Conservation (phyloP, 495 filamentous ascomycete species). For the Tuber indicum region DNA sequence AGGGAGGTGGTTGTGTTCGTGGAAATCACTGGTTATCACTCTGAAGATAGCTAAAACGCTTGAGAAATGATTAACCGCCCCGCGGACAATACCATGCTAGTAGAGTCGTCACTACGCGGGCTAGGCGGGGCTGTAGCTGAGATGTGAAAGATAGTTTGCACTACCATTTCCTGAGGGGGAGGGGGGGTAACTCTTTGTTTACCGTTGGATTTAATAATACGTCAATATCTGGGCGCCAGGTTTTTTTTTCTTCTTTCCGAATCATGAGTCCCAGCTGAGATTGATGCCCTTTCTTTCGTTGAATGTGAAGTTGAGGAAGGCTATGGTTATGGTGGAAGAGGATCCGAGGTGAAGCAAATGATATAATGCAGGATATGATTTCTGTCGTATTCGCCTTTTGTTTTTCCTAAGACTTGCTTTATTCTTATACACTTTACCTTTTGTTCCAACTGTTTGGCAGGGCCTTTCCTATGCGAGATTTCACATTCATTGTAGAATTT, state of each 20-base stretch:
- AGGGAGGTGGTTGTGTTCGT: not conserved
- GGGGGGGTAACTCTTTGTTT: not conserved
- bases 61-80: not conserved
- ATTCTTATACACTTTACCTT: not conserved
- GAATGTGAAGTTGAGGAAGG: not conserved
- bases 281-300: not conserved
- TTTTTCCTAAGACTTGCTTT: not conserved
- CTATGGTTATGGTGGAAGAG: not conserved
- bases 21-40: not conserved
- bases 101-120: no score
- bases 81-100: no score
- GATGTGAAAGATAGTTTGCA: no score
- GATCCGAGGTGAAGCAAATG: not conserved
- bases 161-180: no score
- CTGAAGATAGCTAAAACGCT: not conserved
- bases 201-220: no score
- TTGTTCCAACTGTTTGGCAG: not conserved
- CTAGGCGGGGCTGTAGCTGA: no score
- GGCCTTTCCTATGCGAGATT: no score
- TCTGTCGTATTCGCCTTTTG: not conserved
- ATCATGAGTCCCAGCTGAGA: no score
- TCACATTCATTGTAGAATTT: not conserved
- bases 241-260: no score
- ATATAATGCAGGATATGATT: not conserved
- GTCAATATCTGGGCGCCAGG: no score